These are phyloP conservation scores for Lunasporangiospora selenospora DNA, from an alignment of 192 early-diverging fungal genomes.

Conservation along the genomic window DNA sequence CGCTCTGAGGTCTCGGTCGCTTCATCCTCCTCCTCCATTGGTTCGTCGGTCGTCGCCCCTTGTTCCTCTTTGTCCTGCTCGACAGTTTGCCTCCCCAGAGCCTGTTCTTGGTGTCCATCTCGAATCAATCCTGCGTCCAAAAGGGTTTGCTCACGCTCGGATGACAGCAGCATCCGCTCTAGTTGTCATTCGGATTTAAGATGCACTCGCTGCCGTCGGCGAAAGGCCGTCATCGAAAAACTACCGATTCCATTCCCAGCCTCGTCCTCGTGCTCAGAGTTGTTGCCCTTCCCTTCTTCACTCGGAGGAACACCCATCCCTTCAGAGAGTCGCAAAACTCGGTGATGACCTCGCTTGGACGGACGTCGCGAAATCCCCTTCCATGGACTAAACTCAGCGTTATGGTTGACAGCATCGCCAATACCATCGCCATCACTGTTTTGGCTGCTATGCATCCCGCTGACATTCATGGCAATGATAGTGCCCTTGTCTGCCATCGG, in stretches of 20 bases:
- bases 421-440: not conserved
- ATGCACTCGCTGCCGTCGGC: not conserved
- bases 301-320: no score
- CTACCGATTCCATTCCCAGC: not conserved
- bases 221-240: not conserved
- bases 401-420: not conserved
- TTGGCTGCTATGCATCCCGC: not conserved
- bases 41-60: not conserved
- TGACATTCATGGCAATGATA: not conserved
- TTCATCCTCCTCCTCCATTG: slow-evolving; percentile 1
- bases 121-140: slow-evolving; percentile 4
- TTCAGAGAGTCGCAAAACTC: slow-evolving; percentile 9
- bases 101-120: not conserved
- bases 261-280: not conserved
- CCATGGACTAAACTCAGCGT: not conserved
- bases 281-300: not conserved
- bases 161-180: slow-evolving; percentile 19
- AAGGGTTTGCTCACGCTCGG: slow-evolving; percentile 8
- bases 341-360: not conserved
- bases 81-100: not conserved
- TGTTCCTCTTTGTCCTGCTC: not conserved
- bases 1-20: no score
- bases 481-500: not conserved
- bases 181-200: slow-evolving; percentile 32
- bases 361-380: not conserved